Conservation (phyloP, 2,329 filamentous ascomycete species). For the Metarhizium humberi region DNA sequence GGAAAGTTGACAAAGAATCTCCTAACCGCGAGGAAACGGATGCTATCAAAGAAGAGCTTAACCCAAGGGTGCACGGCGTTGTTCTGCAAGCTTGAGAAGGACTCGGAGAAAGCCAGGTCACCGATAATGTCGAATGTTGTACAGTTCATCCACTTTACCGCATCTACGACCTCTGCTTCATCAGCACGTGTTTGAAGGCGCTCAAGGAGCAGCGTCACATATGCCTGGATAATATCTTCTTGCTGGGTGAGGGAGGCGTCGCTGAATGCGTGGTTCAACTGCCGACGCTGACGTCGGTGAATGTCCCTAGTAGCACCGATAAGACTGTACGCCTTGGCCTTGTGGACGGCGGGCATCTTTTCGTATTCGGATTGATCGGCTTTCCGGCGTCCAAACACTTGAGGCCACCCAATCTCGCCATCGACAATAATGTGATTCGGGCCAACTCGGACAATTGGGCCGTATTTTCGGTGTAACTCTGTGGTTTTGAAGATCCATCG, state of each 20-base stretch:
- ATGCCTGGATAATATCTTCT: conserved; percentile 16
- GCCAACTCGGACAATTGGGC: conserved; percentile 28
- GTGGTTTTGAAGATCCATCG: conserved; percentile 11
- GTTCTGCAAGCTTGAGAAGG: conserved; percentile 26
- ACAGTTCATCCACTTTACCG: conserved; percentile 27
- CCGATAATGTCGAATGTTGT: conserved; percentile 32
- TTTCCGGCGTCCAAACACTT: conserved; percentile 18
- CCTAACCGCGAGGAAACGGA: conserved; percentile 5
- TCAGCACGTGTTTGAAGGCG: conserved; percentile 10
- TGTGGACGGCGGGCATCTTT: conserved; percentile 4
- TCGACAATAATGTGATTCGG: conserved; percentile 30
- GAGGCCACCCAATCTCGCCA: conserved; percentile 22
- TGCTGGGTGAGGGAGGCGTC: conserved; percentile 20
- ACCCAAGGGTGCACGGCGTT: conserved; percentile 19
- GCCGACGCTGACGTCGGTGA: conserved; percentile 13
- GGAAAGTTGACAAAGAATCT: conserved; percentile 10
- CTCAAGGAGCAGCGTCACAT: conserved; percentile 17
- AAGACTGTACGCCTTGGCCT: conserved; percentile 8
- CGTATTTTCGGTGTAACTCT: conserved; percentile 17
- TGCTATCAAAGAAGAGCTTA: conserved; percentile 9
- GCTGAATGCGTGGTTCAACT: conserved; percentile 21
- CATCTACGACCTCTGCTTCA: conserved; percentile 9
- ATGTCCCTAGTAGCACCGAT: conserved; percentile 8
- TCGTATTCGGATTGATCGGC: conserved; percentile 11
- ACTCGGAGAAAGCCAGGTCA: conserved; percentile 32